These are phyloP conservation scores for Clonostachys rhizophaga DNA, from an alignment of 2,329 filamentous ascomycete species.

Conservation along the genomic window DNA sequence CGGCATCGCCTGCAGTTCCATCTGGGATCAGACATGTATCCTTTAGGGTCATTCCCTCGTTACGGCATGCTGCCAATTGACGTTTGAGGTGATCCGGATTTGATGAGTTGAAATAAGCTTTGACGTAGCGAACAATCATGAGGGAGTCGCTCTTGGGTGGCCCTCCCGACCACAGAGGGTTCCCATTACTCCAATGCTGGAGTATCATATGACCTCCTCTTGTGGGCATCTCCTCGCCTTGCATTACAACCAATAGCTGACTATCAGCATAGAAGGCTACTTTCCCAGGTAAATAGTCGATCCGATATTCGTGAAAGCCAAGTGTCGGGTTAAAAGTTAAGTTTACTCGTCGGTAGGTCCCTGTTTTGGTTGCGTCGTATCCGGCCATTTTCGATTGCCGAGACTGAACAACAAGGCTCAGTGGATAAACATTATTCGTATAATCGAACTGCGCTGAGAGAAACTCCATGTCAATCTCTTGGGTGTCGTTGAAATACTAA, in stretches of 20 bases:
- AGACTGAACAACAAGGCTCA: conserved; percentile 76
- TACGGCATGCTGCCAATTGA: neutral
- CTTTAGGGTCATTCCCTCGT: conserved; percentile 1
- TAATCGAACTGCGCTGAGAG: conserved; percentile 60
- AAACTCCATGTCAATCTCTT: conserved; percentile 80
- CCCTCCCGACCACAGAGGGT: conserved; percentile 65
- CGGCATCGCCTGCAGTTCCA: conserved; percentile 11
- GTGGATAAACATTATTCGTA: conserved; percentile 43
- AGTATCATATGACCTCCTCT: conserved; percentile 62
- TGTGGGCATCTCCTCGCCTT: conserved; percentile 51
- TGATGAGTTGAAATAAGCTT: conserved; percentile 76
- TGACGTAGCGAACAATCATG: conserved; percentile 64
- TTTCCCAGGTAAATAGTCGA: conserved; percentile 62
- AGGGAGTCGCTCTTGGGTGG: conserved; percentile 60
- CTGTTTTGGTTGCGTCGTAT: conserved; percentile 57
- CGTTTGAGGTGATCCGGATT: conserved; percentile 7
- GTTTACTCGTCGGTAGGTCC: conserved; percentile 49
- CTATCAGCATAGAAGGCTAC: conserved; percentile 70
- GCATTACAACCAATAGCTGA: conserved; percentile 48
- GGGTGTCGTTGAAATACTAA: conserved; percentile 73
- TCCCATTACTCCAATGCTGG: conserved; percentile 77
- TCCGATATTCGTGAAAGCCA: conserved; percentile 72
- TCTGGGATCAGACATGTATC: conserved; percentile 15
- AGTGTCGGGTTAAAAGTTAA: conserved; percentile 63
- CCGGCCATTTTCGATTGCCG: conserved; percentile 50